A percentile compares a stretch with the other conserved stretches of the same genome.
Evolutionary conservation across 2,329 filamentous ascomycete genomes (phyloP).

Genomic region (Sporothrix brasiliensis): DNA sequence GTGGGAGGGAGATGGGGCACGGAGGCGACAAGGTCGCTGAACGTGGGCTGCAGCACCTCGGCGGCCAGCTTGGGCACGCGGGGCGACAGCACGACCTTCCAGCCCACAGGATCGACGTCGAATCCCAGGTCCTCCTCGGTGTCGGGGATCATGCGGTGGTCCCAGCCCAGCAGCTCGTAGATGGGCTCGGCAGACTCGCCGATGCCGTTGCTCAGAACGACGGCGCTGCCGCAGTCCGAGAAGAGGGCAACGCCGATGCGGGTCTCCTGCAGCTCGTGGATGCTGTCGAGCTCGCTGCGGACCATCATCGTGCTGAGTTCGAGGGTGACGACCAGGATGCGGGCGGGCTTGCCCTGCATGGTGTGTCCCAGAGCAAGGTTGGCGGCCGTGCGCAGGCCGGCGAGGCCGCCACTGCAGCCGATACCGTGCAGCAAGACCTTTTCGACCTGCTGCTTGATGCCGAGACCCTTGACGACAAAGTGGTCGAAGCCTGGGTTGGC

Average conservation of each 20-base stretch:
- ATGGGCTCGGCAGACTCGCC: slow-evolving; percentile 51
- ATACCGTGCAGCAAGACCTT: slow-evolving; percentile 68
- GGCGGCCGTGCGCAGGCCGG: slow-evolving; percentile 64
- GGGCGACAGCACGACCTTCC: slow-evolving; percentile 68
- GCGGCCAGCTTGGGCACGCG: slow-evolving; percentile 62
- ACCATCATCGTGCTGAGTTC: slow-evolving; percentile 65
- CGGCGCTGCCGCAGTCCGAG: slow-evolving; percentile 69
- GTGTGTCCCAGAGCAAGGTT: slow-evolving; percentile 67
- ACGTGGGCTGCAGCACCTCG: slow-evolving; percentile 56
- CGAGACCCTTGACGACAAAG: slow-evolving; percentile 62
- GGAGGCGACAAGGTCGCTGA: slow-evolving; percentile 56
- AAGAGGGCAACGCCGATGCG: slow-evolving; percentile 69
- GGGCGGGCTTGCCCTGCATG: slow-evolving; percentile 60
- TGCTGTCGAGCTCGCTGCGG: slow-evolving; percentile 66
- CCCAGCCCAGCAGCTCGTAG: slow-evolving; percentile 67
- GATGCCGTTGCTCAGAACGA: slow-evolving; percentile 66
- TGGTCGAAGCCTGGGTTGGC: slow-evolving; percentile 71
- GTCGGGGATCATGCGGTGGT: slow-evolving; percentile 63
- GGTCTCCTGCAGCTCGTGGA: slow-evolving; percentile 61
- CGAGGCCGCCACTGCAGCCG: slow-evolving; percentile 67
- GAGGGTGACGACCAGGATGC: slow-evolving; percentile 66
- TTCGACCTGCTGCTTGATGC: slow-evolving; percentile 61
- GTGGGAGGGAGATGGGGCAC: slow-evolving; percentile 48
- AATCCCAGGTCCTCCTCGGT: slow-evolving; percentile 67
- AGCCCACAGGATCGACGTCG: slow-evolving; percentile 63